Percentiles rank a stretch among this genome's conserved stretches.
phyloP scores from a whole-genome alignment of 371 early-diverging fungal species.

The Lichtheimia hyalospora region DNA sequence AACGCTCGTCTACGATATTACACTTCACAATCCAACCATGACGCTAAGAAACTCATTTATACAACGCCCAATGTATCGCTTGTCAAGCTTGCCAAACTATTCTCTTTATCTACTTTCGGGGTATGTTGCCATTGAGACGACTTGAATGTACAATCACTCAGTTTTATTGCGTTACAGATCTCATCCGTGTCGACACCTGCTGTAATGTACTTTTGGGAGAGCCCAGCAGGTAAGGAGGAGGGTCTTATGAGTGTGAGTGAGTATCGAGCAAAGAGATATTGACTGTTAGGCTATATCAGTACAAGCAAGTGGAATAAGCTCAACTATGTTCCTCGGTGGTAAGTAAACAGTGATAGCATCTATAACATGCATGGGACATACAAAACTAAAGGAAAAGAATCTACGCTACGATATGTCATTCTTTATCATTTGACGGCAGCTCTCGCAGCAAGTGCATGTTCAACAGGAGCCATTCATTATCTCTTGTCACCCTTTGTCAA shows the following conservation, averaged over 20 bases:
- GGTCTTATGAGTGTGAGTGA: not conserved
- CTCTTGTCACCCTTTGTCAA: conserved; percentile 46
- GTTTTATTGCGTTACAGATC: conserved; percentile 19
- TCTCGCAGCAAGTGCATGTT: conserved; percentile 40
- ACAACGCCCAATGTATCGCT: conserved; percentile 34
- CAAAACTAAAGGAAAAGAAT: conserved; percentile 19
- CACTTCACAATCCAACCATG: conserved; percentile 4
- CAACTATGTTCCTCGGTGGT: conserved; percentile 7
- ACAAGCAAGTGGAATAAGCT: conserved; percentile 17
- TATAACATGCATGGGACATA: too few species aligned
- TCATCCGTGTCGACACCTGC: conserved; percentile 41
- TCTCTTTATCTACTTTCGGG: conserved; percentile 39
- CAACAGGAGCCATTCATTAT: conserved; percentile 46
- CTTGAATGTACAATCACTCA: not conserved
- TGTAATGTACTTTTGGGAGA: conserved; percentile 45
- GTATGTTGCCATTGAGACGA: conserved; percentile 19
- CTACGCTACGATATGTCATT: conserved; percentile 29
- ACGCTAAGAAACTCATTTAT: conserved; percentile 26
- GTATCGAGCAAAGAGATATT: not conserved
- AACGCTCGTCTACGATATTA: not conserved
- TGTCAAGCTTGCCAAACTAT: conserved; percentile 39
- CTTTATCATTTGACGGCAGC: conserved; percentile 31
- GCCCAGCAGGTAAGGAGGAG: conserved; percentile 44
- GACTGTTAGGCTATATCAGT: conserved; percentile 9
- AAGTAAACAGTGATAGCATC: not conserved